Evolutionary conservation across 2,329 filamentous ascomycete species (phyloP).

Genomic region (Magnaporthiopsis rhizophila): DNA sequence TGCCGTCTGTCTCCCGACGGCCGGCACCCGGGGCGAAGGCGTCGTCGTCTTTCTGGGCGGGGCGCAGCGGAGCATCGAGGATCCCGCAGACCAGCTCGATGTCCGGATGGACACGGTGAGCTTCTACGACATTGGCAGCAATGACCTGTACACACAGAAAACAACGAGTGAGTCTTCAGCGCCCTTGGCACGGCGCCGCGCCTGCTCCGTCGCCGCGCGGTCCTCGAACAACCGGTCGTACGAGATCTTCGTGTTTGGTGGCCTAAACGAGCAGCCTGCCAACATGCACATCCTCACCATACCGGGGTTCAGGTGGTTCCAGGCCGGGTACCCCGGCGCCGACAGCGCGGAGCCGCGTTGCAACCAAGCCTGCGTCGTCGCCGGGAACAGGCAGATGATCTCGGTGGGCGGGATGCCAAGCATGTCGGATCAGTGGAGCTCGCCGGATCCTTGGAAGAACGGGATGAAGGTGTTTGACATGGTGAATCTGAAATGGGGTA

Average conservation of each 20-base stretch:
- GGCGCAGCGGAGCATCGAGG: background rate
- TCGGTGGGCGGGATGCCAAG: constrained; percentile 24
- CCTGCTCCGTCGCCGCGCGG: constrained; percentile 24
- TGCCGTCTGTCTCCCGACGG: constrained; percentile 23
- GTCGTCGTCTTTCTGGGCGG: constrained; percentile 7
- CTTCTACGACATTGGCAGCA: constrained; percentile 23
- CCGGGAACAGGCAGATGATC: constrained; percentile 27
- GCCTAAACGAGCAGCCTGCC: constrained; percentile 10
- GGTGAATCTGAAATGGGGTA: constrained; percentile 26
- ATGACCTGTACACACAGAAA: constrained; percentile 25
- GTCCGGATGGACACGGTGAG: constrained; percentile 14
- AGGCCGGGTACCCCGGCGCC: constrained; percentile 13
- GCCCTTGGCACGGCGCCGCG: constrained; percentile 8
- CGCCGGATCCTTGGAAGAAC: constrained; percentile 25
- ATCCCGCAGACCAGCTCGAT: background rate
- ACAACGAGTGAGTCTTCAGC: constrained; percentile 20
- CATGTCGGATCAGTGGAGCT: background rate
- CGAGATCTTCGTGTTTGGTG: constrained; percentile 26
- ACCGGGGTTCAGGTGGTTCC: constrained; percentile 29
- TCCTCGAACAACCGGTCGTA: background rate
- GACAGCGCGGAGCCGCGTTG: constrained; percentile 14
- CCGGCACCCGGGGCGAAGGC: constrained; percentile 18
- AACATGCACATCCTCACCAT: constrained; percentile 27
- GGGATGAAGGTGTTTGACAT: constrained; percentile 33
- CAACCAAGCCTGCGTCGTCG: constrained; percentile 23